Base-by-base conservation (phyloP, 306 rosid species). In the Quercus suber region DNA sequence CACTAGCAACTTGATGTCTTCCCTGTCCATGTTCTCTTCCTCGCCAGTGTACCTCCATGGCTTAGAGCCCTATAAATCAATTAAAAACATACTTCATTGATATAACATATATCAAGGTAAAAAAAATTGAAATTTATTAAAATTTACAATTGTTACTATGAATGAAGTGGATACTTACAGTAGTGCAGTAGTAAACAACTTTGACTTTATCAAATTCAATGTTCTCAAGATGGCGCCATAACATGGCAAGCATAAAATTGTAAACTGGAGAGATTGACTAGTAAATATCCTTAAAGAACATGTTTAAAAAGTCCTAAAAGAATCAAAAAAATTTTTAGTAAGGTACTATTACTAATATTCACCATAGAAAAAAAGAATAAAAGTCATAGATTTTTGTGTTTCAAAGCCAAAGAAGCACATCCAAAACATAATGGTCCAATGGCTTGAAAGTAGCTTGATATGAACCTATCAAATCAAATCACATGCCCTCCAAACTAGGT, bases 31-130 rank as follows among this genome's bases (percentile, higher is more conserved):
- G 82, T 90, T 94, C 77, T 86, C 79, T 45, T 89, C 97, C 57
- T 88, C 71, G 6, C 98, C 91, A 0, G 92, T 94, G 74, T 71
- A 94, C 85, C 93, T 94, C 97, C 98, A 92, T 0, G 98, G 98
- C 84, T 94, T 92, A 7, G 97, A 94, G 0, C 97, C 98, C 97
- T 92, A 41, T 12, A 41, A 51, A 21, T 0, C 25, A 53, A 18
- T 35, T 17, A 55, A 65, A 18, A 30, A 15, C 35, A 31, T 35
- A 67, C 27, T 1, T 13, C 49, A 3, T 18, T 9, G 3, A 4
- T 13, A 31, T 19, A 0, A 4, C 23, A 59, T 7, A 31, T 4
- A 20, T 25, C 65, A 59, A 59, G 65, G 28, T n/a, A 3, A 3
- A 6, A 59, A 23, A 20, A 25, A 7, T 37, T 1, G 43, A 59